Evolutionary conservation across 306 rosid genomes (phyloP).

Genomic region (Nissolia schottii): DNA sequence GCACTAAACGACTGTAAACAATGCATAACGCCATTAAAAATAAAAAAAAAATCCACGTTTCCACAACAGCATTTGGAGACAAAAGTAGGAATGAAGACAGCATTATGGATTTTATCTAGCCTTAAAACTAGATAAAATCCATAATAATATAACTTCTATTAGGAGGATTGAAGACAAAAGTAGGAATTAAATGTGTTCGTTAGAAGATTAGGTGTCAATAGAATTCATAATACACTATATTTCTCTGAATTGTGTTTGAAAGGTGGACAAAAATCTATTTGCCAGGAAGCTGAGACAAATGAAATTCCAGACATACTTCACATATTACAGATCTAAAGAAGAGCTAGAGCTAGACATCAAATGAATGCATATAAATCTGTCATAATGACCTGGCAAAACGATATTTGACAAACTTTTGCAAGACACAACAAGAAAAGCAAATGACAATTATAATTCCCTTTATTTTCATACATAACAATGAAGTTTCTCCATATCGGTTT

Average conservation of each 20-base stretch:
- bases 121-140: neutral
- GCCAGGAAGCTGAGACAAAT: neutral
- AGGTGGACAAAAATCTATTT: neutral
- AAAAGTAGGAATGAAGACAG: no score
- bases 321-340: neutral
- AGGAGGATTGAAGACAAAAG: neutral
- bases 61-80: neutral
- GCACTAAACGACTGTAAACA: neutral
- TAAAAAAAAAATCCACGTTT: no score
- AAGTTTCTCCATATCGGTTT: neutral
- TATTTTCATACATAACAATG: neutral
- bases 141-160: neutral
- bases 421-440: neutral
- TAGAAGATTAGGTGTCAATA: neutral
- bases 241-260: neutral
- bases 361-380: conserved; percentile 2
- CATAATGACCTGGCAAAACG: neutral
- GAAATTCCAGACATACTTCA: neutral
- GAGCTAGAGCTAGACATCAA: neutral
- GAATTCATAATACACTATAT: neutral
- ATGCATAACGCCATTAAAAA: neutral
- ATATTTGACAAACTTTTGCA: neutral
- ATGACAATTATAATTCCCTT: neutral
- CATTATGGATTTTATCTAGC: neutral
- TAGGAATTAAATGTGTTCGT: neutral